phyloP scores from a whole-genome alignment of 2,329 filamentous ascomycete genomes.

The Scedosporium boydii region DNA sequence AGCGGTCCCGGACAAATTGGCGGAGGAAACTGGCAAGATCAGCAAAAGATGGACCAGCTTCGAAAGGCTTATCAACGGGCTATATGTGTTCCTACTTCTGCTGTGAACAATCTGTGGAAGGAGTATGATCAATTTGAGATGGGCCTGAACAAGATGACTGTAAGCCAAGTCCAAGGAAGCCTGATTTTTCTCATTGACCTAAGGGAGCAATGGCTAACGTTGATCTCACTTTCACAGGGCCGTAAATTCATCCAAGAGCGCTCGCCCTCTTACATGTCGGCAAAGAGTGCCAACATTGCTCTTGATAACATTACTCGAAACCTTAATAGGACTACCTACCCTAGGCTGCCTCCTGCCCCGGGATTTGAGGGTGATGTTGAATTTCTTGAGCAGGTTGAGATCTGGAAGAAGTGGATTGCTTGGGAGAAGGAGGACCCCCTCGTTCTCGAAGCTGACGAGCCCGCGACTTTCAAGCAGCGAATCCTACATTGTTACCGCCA shows the following conservation, averaged over 20 bases:
- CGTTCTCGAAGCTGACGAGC: constrained; percentile 74
- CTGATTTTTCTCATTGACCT: not conserved
- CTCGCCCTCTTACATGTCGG: constrained; percentile 91
- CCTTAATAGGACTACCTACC: constrained; percentile 67
- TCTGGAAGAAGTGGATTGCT: constrained; percentile 89
- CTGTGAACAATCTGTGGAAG: constrained; percentile 82
- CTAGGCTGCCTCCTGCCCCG: constrained; percentile 69
- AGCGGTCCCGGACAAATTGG: constrained; percentile 77
- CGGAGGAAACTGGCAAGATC: constrained; percentile 86
- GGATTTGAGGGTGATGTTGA: constrained; percentile 84
- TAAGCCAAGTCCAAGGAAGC: constrained; percentile 29
- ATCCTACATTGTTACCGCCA: constrained; percentile 90
- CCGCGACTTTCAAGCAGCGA: constrained; percentile 62
- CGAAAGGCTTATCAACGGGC: constrained; percentile 89
- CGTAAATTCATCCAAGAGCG: constrained; percentile 91
- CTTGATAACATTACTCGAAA: constrained; percentile 80
- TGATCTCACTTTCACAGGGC: constrained; percentile 41
- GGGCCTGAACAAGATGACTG: constrained; percentile 83
- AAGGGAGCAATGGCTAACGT: constrained; percentile 8
- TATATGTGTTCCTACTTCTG: constrained; percentile 75
- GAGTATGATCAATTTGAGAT: constrained; percentile 97
- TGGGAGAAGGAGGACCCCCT: constrained; percentile 95
- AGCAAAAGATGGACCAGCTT: constrained; percentile 93
- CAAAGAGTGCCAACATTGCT: constrained; percentile 79
- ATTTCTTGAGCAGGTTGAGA: constrained; percentile 70